phyloP scores from a whole-genome alignment of 305 asterid genomes.

The Fraxinus platypoda region DNA sequence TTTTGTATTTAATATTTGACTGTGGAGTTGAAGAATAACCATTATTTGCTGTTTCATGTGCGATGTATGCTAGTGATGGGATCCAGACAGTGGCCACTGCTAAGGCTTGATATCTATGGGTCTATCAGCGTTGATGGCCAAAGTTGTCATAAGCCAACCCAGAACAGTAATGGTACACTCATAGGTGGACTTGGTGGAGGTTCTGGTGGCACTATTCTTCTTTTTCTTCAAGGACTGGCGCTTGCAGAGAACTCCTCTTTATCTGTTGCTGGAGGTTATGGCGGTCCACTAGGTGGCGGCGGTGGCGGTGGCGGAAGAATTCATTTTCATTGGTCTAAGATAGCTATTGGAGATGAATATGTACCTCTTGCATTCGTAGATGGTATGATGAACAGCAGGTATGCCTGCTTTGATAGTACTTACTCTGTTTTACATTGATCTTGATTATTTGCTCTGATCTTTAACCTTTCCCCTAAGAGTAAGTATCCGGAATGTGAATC shows the following conservation, averaged over 20 bases:
- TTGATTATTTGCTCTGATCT: slow-evolving; percentile 4
- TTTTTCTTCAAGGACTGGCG: slow-evolving; percentile 65
- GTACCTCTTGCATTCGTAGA: slow-evolving; percentile 74
- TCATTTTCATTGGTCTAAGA: slow-evolving; percentile 92
- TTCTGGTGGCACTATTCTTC: slow-evolving; percentile 92
- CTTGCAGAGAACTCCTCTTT: slow-evolving; percentile 71
- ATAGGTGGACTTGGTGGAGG: slow-evolving; percentile 91
- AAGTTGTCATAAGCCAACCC: slow-evolving; percentile 50
- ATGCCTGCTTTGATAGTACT: slow-evolving; percentile 17
- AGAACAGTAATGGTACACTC: slow-evolving; percentile 54
- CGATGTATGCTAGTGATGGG: slow-evolving; percentile 65
- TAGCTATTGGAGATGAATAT: slow-evolving; percentile 73
- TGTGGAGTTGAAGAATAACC: slow-evolving; percentile 15
- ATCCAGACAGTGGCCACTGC: slow-evolving; percentile 87
- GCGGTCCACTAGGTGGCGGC: slow-evolving; percentile 88
- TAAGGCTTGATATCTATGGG: slow-evolving; percentile 68
- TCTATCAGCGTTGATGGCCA: slow-evolving; percentile 84
- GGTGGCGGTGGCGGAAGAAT: slow-evolving; percentile 99
- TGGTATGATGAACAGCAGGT: slow-evolving; percentile 73
- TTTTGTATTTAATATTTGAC: slow-evolving; percentile 6
- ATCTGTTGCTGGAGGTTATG: slow-evolving; percentile 82
- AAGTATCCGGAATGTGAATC: neutral
- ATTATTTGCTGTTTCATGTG: slow-evolving; percentile 25
- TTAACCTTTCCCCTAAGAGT: neutral
- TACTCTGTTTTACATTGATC: neutral